Conservation (phyloP, 495 filamentous ascomycete species). For the Trichocladium antarcticum region DNA sequence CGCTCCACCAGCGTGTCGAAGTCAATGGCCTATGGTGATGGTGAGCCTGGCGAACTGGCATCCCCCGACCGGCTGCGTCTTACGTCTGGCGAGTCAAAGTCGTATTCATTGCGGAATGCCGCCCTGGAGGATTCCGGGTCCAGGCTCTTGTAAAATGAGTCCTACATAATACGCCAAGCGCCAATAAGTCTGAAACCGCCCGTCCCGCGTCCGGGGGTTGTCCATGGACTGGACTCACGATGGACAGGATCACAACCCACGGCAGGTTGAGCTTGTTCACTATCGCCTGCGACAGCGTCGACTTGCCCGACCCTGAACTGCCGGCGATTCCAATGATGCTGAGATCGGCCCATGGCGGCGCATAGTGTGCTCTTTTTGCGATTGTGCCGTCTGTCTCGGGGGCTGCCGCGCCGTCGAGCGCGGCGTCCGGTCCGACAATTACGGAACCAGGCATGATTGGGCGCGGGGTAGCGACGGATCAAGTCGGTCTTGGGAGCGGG, state of each 20-base stretch:
- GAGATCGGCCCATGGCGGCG: constrained; percentile 85
- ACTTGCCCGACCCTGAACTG: constrained; percentile 93
- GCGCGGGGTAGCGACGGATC: not conserved
- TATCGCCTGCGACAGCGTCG: constrained; percentile 86
- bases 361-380: constrained; percentile 55
- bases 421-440: not conserved
- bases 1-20: constrained; percentile 81
- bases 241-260: constrained; percentile 95
- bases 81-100: constrained; percentile 81
- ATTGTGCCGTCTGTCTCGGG: constrained; percentile 27
- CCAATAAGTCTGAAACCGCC: not conserved
- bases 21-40: constrained; percentile 56
- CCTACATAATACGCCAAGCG: constrained; percentile 38
- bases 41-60: constrained; percentile 11
- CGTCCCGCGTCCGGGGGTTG: no score
- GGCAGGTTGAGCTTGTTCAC: constrained; percentile 81
- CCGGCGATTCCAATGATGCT: constrained; percentile 95
- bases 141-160: constrained; percentile 91
- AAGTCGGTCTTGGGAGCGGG: no score
- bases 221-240: constrained; percentile 47
- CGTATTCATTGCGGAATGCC: constrained; percentile 84
- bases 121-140: constrained; percentile 56
- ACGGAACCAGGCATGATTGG: constrained; percentile 5
- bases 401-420: constrained; percentile 4
- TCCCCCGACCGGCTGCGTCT: constrained; percentile 3